Base-by-base conservation (phyloP, 495 filamentous ascomycete genomes). In the Lasiosphaeria ovina region DNA sequence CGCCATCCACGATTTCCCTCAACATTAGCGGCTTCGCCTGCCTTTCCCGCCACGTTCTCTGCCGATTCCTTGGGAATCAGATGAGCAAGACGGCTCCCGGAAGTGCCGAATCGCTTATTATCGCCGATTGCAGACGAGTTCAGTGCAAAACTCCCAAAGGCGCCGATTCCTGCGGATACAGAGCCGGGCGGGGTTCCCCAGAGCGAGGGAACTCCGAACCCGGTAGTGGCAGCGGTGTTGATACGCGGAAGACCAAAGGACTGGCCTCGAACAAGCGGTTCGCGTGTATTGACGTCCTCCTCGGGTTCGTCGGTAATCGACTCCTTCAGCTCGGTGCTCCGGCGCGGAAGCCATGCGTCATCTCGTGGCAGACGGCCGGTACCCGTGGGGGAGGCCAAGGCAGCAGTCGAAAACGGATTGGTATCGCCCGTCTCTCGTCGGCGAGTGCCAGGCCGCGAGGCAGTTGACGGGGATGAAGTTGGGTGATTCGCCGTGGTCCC, bases 351-450 rank as follows among this genome's bases (percentile, higher is more conserved):
- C 61, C 95, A 84, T 38, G 66, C 54, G 14, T 82, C 80, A 6
- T 83, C 80, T 45, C 77, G 76, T 6, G 69, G 49, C 35, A 84
- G 83, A 17, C 81, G 74, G 38, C 76, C 77, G 12, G 74, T 67
- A 4, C 70, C 75, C 5, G 77, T 72, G n/a, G 86, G 79, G 7
- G 85, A 81, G 11, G 76, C 69, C 34, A 83, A 54, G n/a, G 71
- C 68, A 9, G 57, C 66, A 17, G 79, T 78, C 57, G 85, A 82
- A 70, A 88, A 84, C 16, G 83, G 79, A 66, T 90, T 85, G 36
- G 88, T 87, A 63, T 98, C 95, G 34, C 83, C 83, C n/a, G 92
- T 93, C 73, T 97, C 92, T 58, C 94, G 87, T 66, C 92, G 89
- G 57, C 93, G 84, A 31, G 82, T 85, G 14, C 83, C 78, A 6